Base-by-base conservation (phyloP, 176 grass and related monocot genomes). In the Hordeum marinum region DNA sequence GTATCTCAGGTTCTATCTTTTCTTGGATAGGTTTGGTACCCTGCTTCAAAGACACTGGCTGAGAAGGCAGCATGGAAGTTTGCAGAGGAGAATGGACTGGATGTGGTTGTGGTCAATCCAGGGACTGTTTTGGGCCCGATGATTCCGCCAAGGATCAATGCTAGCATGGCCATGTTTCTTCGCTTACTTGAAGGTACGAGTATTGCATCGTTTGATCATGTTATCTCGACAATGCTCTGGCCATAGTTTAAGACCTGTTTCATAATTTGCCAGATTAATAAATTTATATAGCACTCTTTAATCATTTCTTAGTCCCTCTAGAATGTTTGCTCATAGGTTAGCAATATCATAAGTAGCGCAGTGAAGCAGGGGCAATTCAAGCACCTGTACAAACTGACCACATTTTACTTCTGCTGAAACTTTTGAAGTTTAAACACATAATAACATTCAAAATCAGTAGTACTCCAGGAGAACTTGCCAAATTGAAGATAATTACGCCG, bases 21-120 rank as follows among this genome's bases (percentile, higher is more conserved):
- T 27, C 18, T 32, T 91, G 25, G 37, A 36, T 76, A 95, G 96
- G 37, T 99, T 37, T 96, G 96, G 96, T 99, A 99, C 87, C 91
- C 96, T 70, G 86, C 77, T 68, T 99, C 93, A 0, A 99, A 99
- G 80, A 75, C 96, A 13, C 31, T 99, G 64, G 96, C 93, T 31
- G 96, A 98, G 91, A 92, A 96, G 78, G 96, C 86, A 0, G 91
- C 93, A 75, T 98, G 96, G 90, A 89, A 91, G 79, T 98, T 98
- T 58, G 93, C 96, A 45, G 88, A 96, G 79, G 93, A 94, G 88
- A 96, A 95, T 11, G 76, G 84, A 3, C 39, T 96, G 21, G 93
- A 99, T 83, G 86, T 96, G 35, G 93, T 95, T 34, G 89, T 85
- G 35, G n/a, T 96, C 63, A 99, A 94, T 75, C 93, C 96, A 1